Base-by-base conservation (phyloP, 1,284 basidiomycete genomes). In the Irpex rosettiformis region DNA sequence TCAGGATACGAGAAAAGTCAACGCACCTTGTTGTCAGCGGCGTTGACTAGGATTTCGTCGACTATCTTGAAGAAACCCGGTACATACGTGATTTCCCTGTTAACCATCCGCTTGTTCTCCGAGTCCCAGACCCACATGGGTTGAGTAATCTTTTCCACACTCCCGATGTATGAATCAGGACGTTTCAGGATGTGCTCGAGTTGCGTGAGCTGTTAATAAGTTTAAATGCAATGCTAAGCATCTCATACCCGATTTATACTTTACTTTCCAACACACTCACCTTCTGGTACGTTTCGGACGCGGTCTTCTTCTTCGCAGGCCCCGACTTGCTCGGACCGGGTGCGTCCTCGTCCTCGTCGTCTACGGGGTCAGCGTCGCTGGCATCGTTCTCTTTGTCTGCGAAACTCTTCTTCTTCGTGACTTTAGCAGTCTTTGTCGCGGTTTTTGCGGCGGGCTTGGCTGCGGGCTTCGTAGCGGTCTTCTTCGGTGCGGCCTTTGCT, bases 1-100 rank as follows among this genome's bases (percentile, higher is more conserved):
- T 21, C n/a, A 40, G 5, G 18, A 28, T 24, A 27, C 40, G 55
- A 40, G 21, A 30, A 57, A 16, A 30, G 25, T 51, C 21, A 13
- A 67, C 70, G 55, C 63, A 92, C 96, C 87, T 99, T 99, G 78
- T 99, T 98, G 73, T 99, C 97, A 5, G 97, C 97, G 18, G 97
- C 97, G 72, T 99, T 99, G 67, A 99, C 97, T 4, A 99, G 81
- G 68, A 99, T 99, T 77, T 99, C 97, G 70, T 99, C 97, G 49
- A 99, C 91, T 70, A 99, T 99, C 81, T 99, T 99, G 85, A 97
- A 97, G 75, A 99, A 97, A 63, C 96, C 97, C 0, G 97, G 97
- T 2, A 98, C 96, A 70, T 91, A 99, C 64, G 86, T 93, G 65
- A 95, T 92, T 53, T 95, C 88, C 67, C 88, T 80, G 68, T 86